Evolutionary conservation across 345 rosid species (phyloP).

Genomic region (Capsella bursapastoris): DNA sequence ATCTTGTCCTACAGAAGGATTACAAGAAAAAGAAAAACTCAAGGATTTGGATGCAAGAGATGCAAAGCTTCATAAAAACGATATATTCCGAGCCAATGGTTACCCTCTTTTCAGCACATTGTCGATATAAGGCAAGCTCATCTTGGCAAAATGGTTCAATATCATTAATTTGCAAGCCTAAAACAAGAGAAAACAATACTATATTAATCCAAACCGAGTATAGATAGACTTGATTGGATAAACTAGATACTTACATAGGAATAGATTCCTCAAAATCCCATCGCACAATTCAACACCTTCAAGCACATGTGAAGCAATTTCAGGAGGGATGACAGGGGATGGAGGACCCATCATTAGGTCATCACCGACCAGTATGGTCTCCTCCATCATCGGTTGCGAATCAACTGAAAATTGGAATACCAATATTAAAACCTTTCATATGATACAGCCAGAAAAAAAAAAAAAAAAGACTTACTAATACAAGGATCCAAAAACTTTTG

Average conservation of each 20-base stretch:
- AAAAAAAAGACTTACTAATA: not conserved
- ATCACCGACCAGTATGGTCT: conserved; percentile 90
- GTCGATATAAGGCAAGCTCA: conserved; percentile 76
- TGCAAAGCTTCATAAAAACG: conserved; percentile 17
- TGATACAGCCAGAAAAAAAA: not conserved
- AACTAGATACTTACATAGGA: conserved; percentile 69
- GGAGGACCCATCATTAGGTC: conserved; percentile 96
- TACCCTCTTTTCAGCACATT: conserved; percentile 87
- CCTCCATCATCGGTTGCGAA: conserved; percentile 94
- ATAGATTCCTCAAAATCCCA: conserved; percentile 79
- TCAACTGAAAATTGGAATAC: conserved; percentile 60
- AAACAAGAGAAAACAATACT: conserved; percentile 7
- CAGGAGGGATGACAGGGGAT: conserved; percentile 85
- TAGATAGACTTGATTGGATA: not conserved
- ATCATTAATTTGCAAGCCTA: conserved; percentile 89
- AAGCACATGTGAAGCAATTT: conserved; percentile 87
- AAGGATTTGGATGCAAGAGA: not conserved
- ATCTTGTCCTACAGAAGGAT: conserved; percentile 66
- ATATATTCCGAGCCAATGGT: not conserved
- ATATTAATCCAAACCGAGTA: not conserved
- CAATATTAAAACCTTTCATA: not conserved
- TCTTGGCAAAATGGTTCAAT: conserved; percentile 96
- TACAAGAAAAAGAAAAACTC: not conserved
- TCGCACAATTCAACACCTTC: conserved; percentile 88
- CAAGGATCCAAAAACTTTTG: not conserved